Evolutionary conservation across 208 protist species (phyloP).

Genomic region (Trypanosoma caninum): DNA sequence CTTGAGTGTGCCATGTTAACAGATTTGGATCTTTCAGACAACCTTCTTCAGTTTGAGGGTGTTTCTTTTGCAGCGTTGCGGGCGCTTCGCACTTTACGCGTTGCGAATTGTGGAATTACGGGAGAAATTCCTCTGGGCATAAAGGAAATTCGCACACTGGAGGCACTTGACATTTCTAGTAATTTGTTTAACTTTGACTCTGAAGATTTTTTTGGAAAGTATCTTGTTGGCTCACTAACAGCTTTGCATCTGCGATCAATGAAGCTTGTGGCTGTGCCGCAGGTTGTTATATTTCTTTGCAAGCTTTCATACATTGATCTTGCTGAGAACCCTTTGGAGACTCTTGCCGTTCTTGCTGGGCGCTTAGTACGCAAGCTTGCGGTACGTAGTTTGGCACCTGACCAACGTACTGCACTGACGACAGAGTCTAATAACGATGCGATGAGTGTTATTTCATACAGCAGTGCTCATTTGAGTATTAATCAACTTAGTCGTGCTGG

Average conservation of each 20-base stretch:
- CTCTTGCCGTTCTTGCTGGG: constrained; percentile 80
- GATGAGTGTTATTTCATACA: constrained; percentile 28
- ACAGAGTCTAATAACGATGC: constrained; percentile 32
- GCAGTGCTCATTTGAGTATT: constrained; percentile 49
- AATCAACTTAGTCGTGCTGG: constrained; percentile 71
- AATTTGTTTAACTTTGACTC: constrained; percentile 71
- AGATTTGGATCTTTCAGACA: constrained; percentile 78
- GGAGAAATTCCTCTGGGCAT: constrained; percentile 61
- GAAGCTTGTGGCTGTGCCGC: constrained; percentile 63
- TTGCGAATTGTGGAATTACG: constrained; percentile 64
- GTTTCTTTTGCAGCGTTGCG: constrained; percentile 40
- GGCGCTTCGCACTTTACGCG: constrained; percentile 41
- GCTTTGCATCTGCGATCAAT: constrained; percentile 67
- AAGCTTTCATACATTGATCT: constrained; percentile 66
- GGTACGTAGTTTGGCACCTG: background rate
- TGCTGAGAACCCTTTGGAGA: constrained; percentile 75
- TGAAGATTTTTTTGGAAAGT: constrained; percentile 63
- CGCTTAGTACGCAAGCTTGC: constrained; percentile 38
- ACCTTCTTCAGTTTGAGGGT: constrained; percentile 45
- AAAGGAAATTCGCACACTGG: constrained; percentile 37
- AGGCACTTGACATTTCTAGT: constrained; percentile 69
- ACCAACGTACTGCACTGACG: background rate
- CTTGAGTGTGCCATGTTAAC: constrained; percentile 44
- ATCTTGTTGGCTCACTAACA: constrained; percentile 50
- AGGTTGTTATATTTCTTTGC: constrained; percentile 53